phyloP scores from a whole-genome alignment of 139 green algal species.

The Marvania coccoides region DNA sequence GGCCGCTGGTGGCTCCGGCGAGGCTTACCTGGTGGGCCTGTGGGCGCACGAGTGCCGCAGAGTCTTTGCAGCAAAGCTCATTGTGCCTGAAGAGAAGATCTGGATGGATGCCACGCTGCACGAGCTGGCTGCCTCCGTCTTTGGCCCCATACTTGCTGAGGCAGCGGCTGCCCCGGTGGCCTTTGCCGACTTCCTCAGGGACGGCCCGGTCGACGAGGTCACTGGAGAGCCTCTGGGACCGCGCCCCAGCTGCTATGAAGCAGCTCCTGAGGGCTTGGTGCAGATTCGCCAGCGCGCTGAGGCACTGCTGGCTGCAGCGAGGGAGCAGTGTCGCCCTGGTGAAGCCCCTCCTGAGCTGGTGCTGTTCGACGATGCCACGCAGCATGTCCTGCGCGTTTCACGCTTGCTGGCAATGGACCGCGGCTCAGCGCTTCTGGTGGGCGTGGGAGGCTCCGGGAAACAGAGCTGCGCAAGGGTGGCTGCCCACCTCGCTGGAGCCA shows the following conservation, averaged over 20 bases:
- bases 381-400: slow-evolving; percentile 82
- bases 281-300: background rate
- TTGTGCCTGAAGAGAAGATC: slow-evolving; percentile 74
- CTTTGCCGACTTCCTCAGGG: slow-evolving; percentile 92
- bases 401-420: slow-evolving; percentile 79
- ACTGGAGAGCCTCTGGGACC: slow-evolving; percentile 68
- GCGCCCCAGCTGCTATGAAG: slow-evolving; percentile 82
- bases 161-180: slow-evolving; percentile 67
- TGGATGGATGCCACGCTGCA: slow-evolving; percentile 67
- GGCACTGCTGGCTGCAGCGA: background rate
- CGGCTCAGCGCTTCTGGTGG: slow-evolving; percentile 84
- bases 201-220: slow-evolving; percentile 72
- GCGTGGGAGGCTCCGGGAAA: slow-evolving; percentile 89
- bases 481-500: slow-evolving; percentile 63
- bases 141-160: background rate
- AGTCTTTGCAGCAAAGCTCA: slow-evolving; percentile 89
- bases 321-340: background rate
- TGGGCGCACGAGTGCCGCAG: slow-evolving; percentile 90
- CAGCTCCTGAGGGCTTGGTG: slow-evolving; percentile 20
- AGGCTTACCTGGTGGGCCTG: slow-evolving; percentile 81
- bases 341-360: slow-evolving; percentile 78
- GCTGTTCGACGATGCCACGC: slow-evolving; percentile 87
- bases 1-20: slow-evolving; percentile 56
- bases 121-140: slow-evolving; percentile 27
- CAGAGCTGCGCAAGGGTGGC: slow-evolving; percentile 70